Evolutionary conservation across 345 rosid genomes (phyloP).

Genomic region (Syzygium jambos): DNA sequence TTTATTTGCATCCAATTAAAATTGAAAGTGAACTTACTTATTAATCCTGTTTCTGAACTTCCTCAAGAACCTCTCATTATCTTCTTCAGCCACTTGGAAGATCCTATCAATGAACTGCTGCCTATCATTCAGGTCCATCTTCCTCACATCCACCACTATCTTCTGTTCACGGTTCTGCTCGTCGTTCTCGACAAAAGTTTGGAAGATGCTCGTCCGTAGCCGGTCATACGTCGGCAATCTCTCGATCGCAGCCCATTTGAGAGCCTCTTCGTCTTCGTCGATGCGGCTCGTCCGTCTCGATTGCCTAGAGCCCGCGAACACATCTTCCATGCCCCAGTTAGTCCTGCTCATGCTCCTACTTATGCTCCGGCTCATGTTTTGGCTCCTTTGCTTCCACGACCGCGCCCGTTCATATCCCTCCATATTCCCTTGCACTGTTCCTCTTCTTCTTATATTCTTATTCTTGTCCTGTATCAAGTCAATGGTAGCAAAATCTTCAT

Average conservation of each 20-base stretch:
- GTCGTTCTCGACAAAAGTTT: constrained; percentile 26
- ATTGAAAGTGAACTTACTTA: constrained; percentile 27
- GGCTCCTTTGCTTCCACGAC: constrained; percentile 12
- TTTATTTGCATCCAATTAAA: background rate
- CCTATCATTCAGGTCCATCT: constrained; percentile 54
- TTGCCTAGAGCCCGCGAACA: constrained; percentile 33
- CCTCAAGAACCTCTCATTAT: constrained; percentile 67
- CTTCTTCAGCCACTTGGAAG: constrained; percentile 84
- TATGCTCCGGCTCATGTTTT: constrained; percentile 32
- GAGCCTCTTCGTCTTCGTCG: constrained; percentile 87
- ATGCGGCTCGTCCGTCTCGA: constrained; percentile 40
- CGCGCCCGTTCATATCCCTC: constrained; percentile 20
- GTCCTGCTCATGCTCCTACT: constrained; percentile 47
- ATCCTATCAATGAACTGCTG: constrained; percentile 70
- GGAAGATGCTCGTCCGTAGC: constrained; percentile 68
- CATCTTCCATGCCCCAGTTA: constrained; percentile 58
- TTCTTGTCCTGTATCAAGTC: background rate
- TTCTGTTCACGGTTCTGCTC: constrained; percentile 16
- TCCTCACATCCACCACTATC: constrained; percentile 70
- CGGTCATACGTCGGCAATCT: constrained; percentile 79
- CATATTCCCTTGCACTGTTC: constrained; percentile 1
- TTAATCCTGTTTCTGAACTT: constrained; percentile 74
- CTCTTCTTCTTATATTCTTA: background rate
- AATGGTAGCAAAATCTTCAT: background rate
- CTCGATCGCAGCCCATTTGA: constrained; percentile 98